Percentiles rank a stretch among this genome's conserved stretches.
Conservation (phyloP, 2,329 filamentous ascomycete species). For the Trichoderma afroharzianum region DNA sequence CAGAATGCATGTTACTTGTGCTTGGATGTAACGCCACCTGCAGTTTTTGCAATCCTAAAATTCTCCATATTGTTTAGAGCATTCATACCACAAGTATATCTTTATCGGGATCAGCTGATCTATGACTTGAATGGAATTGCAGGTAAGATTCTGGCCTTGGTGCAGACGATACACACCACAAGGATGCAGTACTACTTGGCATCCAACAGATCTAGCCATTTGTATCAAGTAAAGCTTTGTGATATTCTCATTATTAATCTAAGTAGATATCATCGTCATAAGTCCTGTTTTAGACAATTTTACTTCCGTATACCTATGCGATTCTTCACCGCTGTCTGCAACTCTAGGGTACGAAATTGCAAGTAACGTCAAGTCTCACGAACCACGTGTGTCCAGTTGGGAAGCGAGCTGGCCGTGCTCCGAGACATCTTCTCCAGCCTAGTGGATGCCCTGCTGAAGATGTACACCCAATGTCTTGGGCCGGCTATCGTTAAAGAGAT, state of each 20-base stretch:
- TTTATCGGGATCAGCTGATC: neutral
- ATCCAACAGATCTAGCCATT: neutral
- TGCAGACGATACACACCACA: neutral
- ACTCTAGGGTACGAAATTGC: neutral
- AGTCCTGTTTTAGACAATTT: neutral
- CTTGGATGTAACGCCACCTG: neutral
- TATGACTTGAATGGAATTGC: neutral
- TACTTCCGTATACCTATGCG: neutral
- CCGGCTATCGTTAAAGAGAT: neutral
- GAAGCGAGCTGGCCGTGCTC: neutral
- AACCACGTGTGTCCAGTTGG: neutral
- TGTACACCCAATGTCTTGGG: neutral
- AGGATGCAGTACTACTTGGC: neutral
- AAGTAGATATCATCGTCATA: neutral
- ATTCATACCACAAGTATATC: neutral
- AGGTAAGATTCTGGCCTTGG: neutral
- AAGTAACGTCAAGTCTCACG: neutral
- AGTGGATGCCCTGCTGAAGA: neutral
- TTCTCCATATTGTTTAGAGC: neutral
- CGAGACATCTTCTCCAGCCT: neutral
- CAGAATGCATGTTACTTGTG: neutral
- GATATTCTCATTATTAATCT: neutral
- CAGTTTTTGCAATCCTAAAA: neutral
- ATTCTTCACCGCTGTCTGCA: neutral
- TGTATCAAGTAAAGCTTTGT: neutral